phyloP scores from a whole-genome alignment of 192 early-diverging fungal species.

The Backusella morwellensis region DNA sequence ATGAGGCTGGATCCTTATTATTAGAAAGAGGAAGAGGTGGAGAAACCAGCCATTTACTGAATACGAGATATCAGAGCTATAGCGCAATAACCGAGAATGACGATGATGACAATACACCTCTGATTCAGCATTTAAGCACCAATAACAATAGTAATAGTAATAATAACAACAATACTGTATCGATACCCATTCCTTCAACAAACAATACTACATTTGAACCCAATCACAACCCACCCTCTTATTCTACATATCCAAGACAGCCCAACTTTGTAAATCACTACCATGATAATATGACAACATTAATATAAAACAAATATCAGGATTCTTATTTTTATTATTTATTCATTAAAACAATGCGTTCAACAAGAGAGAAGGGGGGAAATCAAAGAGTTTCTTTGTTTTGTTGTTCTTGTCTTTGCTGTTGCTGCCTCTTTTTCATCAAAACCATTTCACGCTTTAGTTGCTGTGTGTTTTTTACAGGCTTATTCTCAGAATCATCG shows the following conservation, averaged over 20 bases:
- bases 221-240: constrained; percentile 4
- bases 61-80: background rate
- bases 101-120: constrained; percentile 4
- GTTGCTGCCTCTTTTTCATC: background rate
- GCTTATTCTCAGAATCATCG: background rate
- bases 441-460: background rate
- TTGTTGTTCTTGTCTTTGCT: background rate
- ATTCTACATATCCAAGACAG: constrained; percentile 1
- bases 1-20: constrained; percentile 34
- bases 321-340: background rate
- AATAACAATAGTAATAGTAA: background rate
- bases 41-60: constrained; percentile 4
- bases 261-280: background rate
- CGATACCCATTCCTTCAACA: constrained; percentile 9
- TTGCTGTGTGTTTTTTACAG: background rate
- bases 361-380: background rate
- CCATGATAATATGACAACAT: background rate
- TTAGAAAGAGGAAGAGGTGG: constrained; percentile 6
- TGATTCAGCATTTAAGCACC: constrained; percentile 1
- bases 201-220: background rate
- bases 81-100: background rate
- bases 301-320: background rate
- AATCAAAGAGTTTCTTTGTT: background rate
- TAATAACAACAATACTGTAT: background rate
- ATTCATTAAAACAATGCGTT: background rate